These are phyloP conservation scores for Acacia pycnantha DNA, from an alignment of 331 rosid species.

Conservation along the genomic window DNA sequence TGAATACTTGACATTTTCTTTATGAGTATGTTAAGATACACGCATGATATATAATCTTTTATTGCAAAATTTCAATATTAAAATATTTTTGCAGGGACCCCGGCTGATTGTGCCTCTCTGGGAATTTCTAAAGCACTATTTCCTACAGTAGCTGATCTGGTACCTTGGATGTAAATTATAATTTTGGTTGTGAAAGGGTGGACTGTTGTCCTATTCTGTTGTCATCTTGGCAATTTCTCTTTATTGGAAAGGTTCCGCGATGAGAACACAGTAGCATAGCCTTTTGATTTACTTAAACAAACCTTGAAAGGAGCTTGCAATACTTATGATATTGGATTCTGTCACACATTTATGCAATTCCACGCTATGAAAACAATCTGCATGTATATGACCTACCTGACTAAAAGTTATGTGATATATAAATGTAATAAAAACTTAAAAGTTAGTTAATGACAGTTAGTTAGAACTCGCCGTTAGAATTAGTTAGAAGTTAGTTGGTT, in stretches of 20 bases:
- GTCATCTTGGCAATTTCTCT: conserved; percentile 1
- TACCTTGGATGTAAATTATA: conserved; percentile 23
- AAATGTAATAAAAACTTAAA: too few relatives aligned
- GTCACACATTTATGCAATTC: not conserved
- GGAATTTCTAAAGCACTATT: conserved; percentile 73
- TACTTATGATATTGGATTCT: not conserved
- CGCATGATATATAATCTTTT: not conserved
- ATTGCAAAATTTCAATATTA: not conserved
- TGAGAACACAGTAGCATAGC: not conserved
- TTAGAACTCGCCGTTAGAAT: too few relatives aligned
- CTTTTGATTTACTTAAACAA: not conserved
- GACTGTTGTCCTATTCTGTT: not conserved
- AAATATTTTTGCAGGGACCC: conserved; percentile 45
- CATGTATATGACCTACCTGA: not conserved
- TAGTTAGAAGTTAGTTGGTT: too few relatives aligned
- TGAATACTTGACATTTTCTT: too few relatives aligned
- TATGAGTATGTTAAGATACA: not conserved
- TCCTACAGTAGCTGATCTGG: conserved; percentile 72
- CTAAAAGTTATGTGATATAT: not conserved
- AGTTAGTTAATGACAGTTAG: too few relatives aligned
- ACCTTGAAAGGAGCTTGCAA: not conserved
- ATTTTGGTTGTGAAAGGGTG: not conserved
- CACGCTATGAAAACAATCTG: not conserved
- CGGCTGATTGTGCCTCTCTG: conserved; percentile 83
- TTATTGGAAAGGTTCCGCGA: not conserved